A percentile compares a stretch with the other conserved stretches of the same genome.
These are phyloP conservation scores for Trichosporon asahii DNA, from an alignment of 1,284 basidiomycete genomes.

Conservation along the genomic window DNA sequence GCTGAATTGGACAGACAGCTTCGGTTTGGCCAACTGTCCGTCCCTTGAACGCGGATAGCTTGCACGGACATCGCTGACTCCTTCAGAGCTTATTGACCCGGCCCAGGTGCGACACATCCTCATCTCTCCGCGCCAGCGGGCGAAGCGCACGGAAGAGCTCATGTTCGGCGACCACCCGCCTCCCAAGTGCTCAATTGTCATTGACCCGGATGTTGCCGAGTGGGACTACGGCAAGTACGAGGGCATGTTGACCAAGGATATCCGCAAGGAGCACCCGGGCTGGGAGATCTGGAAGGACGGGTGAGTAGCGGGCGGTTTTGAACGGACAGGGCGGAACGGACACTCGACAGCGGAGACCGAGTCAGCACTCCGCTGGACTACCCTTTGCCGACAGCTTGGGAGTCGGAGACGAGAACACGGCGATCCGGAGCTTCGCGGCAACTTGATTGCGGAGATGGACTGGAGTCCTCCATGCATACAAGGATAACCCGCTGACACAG, in stretches of 20 bases:
- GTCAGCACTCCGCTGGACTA: not conserved
- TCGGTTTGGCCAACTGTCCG: not conserved
- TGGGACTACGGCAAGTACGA: slow-evolving; percentile 93
- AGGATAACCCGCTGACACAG: not conserved
- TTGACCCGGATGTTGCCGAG: slow-evolving; percentile 55
- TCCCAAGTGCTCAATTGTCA: slow-evolving; percentile 34
- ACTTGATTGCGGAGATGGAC: not conserved
- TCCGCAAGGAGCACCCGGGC: slow-evolving; percentile 61
- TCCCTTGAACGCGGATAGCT: not conserved
- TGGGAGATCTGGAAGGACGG: slow-evolving; percentile 84
- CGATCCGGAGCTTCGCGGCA: not conserved
- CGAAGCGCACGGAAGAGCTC: slow-evolving; percentile 78
- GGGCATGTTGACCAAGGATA: slow-evolving; percentile 71
- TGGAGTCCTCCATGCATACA: not conserved
- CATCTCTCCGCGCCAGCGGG: slow-evolving; percentile 78
- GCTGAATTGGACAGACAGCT: not conserved
- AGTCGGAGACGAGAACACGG: too few relatives aligned
- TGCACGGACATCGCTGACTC: not conserved
- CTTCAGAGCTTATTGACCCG: slow-evolving; percentile 72
- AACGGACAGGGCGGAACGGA: not conserved
- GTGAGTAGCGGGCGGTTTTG: slow-evolving; percentile 48
- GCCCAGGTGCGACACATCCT: slow-evolving; percentile 70
- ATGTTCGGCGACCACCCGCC: slow-evolving; percentile 46
- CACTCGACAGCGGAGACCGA: not conserved
- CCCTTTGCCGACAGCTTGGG: too few relatives aligned